phyloP scores from a whole-genome alignment of 2,329 filamentous ascomycete genomes.

The Exophiala sideris region DNA sequence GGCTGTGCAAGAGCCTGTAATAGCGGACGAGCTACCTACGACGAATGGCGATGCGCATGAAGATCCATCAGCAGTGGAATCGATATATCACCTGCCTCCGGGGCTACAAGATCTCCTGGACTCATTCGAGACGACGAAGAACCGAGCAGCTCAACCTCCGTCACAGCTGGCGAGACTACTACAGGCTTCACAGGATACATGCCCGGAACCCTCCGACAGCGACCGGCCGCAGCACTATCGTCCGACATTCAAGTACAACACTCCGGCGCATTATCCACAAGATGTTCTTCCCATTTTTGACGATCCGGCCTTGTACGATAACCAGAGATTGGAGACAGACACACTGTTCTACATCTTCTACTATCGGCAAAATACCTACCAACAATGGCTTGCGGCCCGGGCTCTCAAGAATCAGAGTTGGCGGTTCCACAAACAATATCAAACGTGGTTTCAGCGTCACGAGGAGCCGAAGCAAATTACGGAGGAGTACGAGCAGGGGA shows the following conservation, averaged over 20 bases:
- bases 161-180: constrained; percentile 71
- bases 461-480: constrained; percentile 98
- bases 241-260: constrained; percentile 75
- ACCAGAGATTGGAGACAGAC: constrained; percentile 80
- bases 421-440: constrained; percentile 99
- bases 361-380: constrained; percentile 93
- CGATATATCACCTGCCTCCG: constrained; percentile 86
- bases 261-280: constrained; percentile 81
- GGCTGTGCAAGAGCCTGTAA: constrained; percentile 29
- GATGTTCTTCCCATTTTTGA: constrained; percentile 90
- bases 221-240: constrained; percentile 81
- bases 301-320: constrained; percentile 77
- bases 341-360: constrained; percentile 99
- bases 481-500: constrained; percentile 97
- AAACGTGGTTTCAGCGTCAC: constrained; percentile 98
- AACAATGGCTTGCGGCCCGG: constrained; percentile 92
- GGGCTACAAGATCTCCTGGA: constrained; percentile 87
- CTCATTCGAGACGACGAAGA: constrained; percentile 81
- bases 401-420: constrained; percentile 98
- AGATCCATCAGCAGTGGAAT: constrained; percentile 62
- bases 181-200: constrained; percentile 67
- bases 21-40: constrained; percentile 38
- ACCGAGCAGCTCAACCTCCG: constrained; percentile 59
- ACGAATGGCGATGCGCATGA: constrained; percentile 54
- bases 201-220: constrained; percentile 72